Base-by-base conservation (phyloP, 1,139 yeast genomes). In the Hyphopichia wangnamkhiaoensis region DNA sequence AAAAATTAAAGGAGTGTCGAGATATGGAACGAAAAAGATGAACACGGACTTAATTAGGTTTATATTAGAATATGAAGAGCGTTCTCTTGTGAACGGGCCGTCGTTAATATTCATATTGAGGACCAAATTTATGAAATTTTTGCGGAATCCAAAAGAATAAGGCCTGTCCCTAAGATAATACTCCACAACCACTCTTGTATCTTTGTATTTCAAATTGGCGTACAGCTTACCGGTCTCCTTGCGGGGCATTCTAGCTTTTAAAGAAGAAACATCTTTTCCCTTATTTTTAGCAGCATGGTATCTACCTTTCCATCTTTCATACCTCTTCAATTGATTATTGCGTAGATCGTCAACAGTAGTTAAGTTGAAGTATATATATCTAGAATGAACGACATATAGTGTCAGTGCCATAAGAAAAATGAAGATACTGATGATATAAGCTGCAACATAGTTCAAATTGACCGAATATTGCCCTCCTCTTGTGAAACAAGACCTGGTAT, bases 361-460 rank as follows among this genome's bases (percentile, higher is more conserved):
- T 42, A 67, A 58, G 47, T 81, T 80, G 12, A 41, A 44, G 3
- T 46, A 37, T 26, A 78, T 61, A 49, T 73, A 74, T 28, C 59
- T 49, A 2, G 71, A 14, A 50, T 75, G 74, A 19, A 67, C 53
- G 4, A 51, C 49, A 12, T 67, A 45, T 36, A 80, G 55, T 0
- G 71, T 65, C 1, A 55, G 40, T 2, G 75, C 50, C 65, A 79
- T 65, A 2, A 74, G 15, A 10, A 72, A 44, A 68, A 78, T 75
- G 16, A 15, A n/a, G 16, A 26, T 5, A 26, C 15, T 4, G 5
- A 71, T 39, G 0, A 77, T 57, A 33, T 68, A 69, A 18, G 71
- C 35, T 1, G 70, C 66, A 12, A 80, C 68, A 38, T 71, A 59
- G 48, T 80, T 78, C 24, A 75, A 74, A 45, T 80, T 71, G 12